phyloP scores from a whole-genome alignment of 176 grass and related monocot genomes.

The Avena sativa region DNA sequence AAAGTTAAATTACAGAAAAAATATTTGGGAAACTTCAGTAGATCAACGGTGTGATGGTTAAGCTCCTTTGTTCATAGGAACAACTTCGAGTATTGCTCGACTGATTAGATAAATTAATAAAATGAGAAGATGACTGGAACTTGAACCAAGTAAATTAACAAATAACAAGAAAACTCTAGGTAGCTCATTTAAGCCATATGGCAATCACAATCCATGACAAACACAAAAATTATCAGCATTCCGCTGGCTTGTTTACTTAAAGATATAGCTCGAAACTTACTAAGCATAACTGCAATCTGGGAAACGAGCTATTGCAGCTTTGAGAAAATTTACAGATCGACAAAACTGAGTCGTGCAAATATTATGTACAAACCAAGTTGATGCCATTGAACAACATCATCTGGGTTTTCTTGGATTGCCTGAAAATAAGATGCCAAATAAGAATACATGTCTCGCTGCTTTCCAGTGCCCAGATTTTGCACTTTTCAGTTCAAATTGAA shows the following conservation, averaged over 20 bases:
- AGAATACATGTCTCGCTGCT: constrained; percentile 7
- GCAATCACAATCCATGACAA: background rate
- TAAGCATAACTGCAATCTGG: constrained; percentile 86
- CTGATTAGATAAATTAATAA: background rate
- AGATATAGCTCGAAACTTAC: constrained; percentile 52
- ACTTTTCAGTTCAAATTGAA: constrained; percentile 29
- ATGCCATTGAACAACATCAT: constrained; percentile 97
- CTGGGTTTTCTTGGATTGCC: constrained; percentile 93
- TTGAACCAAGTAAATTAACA: too few species aligned
- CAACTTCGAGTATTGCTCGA: background rate
- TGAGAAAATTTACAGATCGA: constrained; percentile 85
- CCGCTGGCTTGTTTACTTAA: constrained; percentile 15
- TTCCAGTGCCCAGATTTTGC: constrained; percentile 20
- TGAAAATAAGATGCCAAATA: constrained; percentile 49
- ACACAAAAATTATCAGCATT: background rate
- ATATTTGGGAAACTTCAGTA: background rate
- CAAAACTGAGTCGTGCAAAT: constrained; percentile 80
- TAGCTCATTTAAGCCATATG: background rate
- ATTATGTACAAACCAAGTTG: constrained; percentile 96
- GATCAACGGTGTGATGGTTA: background rate
- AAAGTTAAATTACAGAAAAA: constrained; percentile 1
- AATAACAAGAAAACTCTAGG: constrained; percentile 20
- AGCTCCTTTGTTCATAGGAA: constrained; percentile 20
- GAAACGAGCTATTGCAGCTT: constrained; percentile 80
- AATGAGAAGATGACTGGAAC: constrained; percentile 11